A percentile compares a stretch with the other conserved stretches of the same genome.
These are phyloP conservation scores for Saccharomyces eubayanus DNA, from an alignment of 805 yeast genomes.

Conservation along the genomic window DNA sequence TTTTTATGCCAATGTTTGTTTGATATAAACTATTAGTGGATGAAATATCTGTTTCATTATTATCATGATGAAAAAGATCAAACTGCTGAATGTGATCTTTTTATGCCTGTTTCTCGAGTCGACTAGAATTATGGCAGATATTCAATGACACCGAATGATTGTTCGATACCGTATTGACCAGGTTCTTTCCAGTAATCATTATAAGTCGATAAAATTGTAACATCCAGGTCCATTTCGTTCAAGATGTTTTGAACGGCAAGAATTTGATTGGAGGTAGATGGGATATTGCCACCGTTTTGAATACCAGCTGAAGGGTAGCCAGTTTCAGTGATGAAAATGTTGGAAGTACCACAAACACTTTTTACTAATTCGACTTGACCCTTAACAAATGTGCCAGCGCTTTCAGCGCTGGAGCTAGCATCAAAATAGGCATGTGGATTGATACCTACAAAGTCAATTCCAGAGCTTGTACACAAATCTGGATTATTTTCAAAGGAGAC, in stretches of 20 bases:
- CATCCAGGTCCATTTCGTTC: constrained; percentile 46
- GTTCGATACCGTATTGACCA: constrained; percentile 80
- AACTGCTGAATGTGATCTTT: not conserved
- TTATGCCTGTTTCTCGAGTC: not conserved
- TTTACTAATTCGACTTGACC: constrained; percentile 53
- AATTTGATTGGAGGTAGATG: constrained; percentile 60
- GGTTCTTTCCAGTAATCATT: constrained; percentile 83
- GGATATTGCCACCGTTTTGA: constrained; percentile 65
- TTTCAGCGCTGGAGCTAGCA: constrained; percentile 46
- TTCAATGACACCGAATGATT: constrained; percentile 64
- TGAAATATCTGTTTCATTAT: not conserved
- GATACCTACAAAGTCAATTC: constrained; percentile 74
- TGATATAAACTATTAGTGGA: not conserved
- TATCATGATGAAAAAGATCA: not conserved
- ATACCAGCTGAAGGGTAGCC: constrained; percentile 79
- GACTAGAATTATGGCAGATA: constrained; percentile 8
- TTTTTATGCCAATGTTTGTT: not conserved
- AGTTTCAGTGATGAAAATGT: constrained; percentile 68
- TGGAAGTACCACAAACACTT: constrained; percentile 45
- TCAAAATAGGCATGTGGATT: constrained; percentile 86
- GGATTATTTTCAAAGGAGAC: constrained; percentile 57
- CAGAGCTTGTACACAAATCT: constrained; percentile 57
- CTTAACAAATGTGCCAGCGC: constrained; percentile 63
- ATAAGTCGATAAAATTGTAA: constrained; percentile 69
- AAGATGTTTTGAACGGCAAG: constrained; percentile 61